These are phyloP conservation scores for Metschnikowia santaceciliae DNA, from an alignment of 805 yeast genomes.

Conservation along the genomic window DNA sequence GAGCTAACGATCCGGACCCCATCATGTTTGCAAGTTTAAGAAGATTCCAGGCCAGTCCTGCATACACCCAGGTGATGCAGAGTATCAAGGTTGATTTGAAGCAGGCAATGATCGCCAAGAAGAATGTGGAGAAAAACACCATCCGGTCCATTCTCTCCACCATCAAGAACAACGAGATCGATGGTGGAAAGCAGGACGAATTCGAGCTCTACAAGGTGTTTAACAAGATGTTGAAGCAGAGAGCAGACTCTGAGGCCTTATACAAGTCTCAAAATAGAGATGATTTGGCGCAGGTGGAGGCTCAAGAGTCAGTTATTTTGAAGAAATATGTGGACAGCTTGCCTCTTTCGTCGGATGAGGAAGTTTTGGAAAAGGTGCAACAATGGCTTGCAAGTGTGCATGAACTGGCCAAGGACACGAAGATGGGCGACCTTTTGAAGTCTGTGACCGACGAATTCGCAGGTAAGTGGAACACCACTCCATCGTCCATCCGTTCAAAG, in stretches of 20 bases:
- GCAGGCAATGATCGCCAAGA: conserved; percentile 24
- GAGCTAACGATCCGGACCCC: neutral
- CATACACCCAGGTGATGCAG: conserved; percentile 27
- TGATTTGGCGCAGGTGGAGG: conserved; percentile 55
- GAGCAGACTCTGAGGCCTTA: conserved; percentile 47
- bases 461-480: conserved; percentile 18
- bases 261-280: conserved; percentile 43
- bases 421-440: conserved; percentile 11
- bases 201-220: conserved; percentile 17
- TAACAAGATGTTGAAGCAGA: conserved; percentile 43
- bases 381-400: conserved; percentile 19
- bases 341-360: conserved; percentile 48
- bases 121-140: conserved; percentile 34
- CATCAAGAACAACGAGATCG: conserved; percentile 38
- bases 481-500: conserved; percentile 18
- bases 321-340: conserved; percentile 35
- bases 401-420: conserved; percentile 5
- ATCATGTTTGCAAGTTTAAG: conserved; percentile 18
- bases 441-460: conserved; percentile 18
- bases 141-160: conserved; percentile 40
- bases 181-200: conserved; percentile 23
- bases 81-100: conserved; percentile 21
- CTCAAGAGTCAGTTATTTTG: conserved; percentile 42
- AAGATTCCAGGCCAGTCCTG: conserved; percentile 30
- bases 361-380: conserved; percentile 27